Evolutionary conservation across 208 protist genomes (phyloP).

Genomic region (Leishmania amazonensis): DNA sequence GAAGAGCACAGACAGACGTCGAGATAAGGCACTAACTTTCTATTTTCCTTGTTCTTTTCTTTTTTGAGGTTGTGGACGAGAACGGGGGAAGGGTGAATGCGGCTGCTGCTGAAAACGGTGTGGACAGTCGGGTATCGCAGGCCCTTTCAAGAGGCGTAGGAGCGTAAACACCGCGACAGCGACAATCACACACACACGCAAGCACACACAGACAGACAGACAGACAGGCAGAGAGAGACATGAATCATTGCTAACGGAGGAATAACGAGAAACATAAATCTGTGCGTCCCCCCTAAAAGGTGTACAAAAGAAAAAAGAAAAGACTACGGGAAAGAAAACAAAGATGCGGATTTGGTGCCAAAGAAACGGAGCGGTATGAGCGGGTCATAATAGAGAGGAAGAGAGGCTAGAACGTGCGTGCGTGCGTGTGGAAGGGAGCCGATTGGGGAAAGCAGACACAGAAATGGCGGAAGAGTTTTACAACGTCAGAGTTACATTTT

Average conservation of each 20-base stretch:
- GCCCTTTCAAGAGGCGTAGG: neutral
- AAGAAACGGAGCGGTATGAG: neutral
- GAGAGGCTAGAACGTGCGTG: neutral
- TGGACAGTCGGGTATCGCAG: neutral
- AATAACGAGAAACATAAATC: slow-evolving; percentile 22
- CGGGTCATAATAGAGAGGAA: neutral
- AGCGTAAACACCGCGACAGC: neutral
- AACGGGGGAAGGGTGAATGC: neutral
- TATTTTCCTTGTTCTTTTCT: slow-evolving; percentile 16
- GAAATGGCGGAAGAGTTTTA: neutral
- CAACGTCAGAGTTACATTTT: neutral
- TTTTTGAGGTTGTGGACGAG: slow-evolving; percentile 1
- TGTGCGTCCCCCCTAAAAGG: neutral
- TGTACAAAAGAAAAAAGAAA: neutral
- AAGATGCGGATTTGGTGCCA: neutral
- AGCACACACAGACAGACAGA: neutral
- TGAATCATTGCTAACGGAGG: slow-evolving; percentile 20
- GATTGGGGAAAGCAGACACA: neutral
- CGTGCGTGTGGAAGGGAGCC: neutral
- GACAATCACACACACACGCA: neutral
- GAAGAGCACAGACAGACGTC: neutral
- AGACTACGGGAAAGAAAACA: neutral
- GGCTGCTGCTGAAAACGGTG: neutral
- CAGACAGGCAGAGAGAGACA: slow-evolving; percentile 9
- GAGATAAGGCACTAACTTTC: slow-evolving; percentile 11